A percentile compares a stretch with the other conserved stretches of the same genome.
phyloP scores from a whole-genome alignment of 371 early-diverging fungal genomes.

The Apophysomyces ossiformis region DNA sequence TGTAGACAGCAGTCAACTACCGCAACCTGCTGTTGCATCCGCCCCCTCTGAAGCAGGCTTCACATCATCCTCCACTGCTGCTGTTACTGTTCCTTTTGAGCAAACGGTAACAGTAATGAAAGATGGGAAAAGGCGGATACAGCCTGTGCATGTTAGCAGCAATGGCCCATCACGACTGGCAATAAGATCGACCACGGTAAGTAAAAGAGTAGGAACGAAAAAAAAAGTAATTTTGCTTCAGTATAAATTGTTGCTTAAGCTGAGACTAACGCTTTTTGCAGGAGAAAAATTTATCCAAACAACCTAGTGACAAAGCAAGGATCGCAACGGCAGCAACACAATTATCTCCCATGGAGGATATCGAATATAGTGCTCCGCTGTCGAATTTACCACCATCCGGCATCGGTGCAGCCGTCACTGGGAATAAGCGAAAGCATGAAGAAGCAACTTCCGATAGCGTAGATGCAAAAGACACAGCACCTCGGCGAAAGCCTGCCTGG shows the following conservation, averaged over 20 bases:
- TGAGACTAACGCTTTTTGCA: neutral
- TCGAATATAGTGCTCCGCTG: constrained; percentile 11
- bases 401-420: constrained; percentile 42
- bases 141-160: constrained; percentile 65
- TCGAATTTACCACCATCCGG: constrained; percentile 14
- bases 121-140: constrained; percentile 82
- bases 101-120: constrained; percentile 73
- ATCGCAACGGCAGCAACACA: neutral
- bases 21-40: neutral
- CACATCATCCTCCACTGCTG: constrained; percentile 25
- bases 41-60: constrained; percentile 17
- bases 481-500: constrained; percentile 34
- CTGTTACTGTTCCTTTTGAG: constrained; percentile 19
- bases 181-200: neutral
- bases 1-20: neutral
- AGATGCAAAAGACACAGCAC: constrained; percentile 15
- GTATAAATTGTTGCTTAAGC: neutral
- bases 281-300: neutral
- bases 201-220: neutral
- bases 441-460: constrained; percentile 21
- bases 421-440: constrained; percentile 54
- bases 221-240: neutral
- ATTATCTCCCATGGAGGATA: neutral
- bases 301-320: neutral
- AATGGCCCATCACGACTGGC: constrained; percentile 1